Evolutionary conservation across 2,329 filamentous ascomycete genomes (phyloP).

Genomic region (Apiospora pterosperma): DNA sequence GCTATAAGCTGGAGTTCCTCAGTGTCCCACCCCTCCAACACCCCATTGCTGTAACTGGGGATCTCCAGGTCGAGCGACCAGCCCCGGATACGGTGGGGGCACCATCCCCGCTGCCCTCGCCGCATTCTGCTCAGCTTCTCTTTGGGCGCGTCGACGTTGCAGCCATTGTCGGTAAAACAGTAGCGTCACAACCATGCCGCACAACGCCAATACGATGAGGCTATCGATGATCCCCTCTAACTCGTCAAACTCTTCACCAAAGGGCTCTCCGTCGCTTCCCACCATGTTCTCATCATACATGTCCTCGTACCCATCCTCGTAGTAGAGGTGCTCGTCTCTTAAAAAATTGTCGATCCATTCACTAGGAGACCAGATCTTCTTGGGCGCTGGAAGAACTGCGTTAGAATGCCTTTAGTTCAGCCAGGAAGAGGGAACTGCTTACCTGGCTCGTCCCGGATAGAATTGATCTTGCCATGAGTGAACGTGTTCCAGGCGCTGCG

Average conservation of each 20-base stretch:
- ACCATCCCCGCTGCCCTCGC: conserved; percentile 17
- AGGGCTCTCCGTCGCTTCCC: conserved; percentile 51
- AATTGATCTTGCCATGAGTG: conserved; percentile 86
- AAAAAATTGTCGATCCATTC: conserved; percentile 90
- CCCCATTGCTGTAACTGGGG: conserved; percentile 60
- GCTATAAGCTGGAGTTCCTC: not conserved
- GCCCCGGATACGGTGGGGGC: conserved; percentile 18
- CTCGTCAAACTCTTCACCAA: conserved; percentile 57
- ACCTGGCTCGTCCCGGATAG: conserved; percentile 87
- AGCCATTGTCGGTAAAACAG: conserved; percentile 77
- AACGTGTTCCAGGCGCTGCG: conserved; percentile 94
- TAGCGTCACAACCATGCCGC: conserved; percentile 69
- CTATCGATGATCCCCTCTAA: conserved; percentile 81
- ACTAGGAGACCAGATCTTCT: conserved; percentile 71
- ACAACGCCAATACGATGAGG: conserved; percentile 75
- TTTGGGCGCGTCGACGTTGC: conserved; percentile 49
- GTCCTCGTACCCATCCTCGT: conserved; percentile 57
- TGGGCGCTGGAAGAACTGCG: conserved; percentile 48
- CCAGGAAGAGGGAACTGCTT: conserved; percentile 31
- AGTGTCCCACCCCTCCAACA: conserved; percentile 24
- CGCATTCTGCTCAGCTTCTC: conserved; percentile 27
- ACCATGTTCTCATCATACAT: conserved; percentile 54
- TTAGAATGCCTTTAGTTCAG: not conserved
- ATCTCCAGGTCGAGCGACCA: conserved; percentile 49
- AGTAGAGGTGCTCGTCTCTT: conserved; percentile 62